These are phyloP conservation scores for Sclerotinia subarctica DNA, from an alignment of 2,329 filamentous ascomycete species.

Conservation along the genomic window DNA sequence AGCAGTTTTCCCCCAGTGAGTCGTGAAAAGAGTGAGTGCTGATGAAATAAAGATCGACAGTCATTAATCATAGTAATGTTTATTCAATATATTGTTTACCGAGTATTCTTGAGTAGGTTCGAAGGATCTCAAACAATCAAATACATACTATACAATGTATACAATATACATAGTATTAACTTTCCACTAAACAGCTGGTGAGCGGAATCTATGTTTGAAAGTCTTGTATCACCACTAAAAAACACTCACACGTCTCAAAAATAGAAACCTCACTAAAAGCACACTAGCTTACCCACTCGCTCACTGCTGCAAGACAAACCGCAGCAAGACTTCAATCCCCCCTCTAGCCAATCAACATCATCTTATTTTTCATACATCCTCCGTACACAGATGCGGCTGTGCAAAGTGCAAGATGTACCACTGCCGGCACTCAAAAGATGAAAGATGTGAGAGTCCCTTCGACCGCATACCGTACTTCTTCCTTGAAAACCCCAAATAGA, in stretches of 20 bases:
- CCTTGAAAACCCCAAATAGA: background rate
- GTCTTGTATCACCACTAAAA: too few relatives aligned
- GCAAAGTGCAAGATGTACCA: background rate
- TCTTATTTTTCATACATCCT: background rate
- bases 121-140: too few relatives aligned
- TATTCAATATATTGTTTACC: too few relatives aligned
- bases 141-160: too few relatives aligned
- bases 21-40: too few relatives aligned
- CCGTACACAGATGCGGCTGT: background rate
- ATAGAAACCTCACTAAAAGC: background rate
- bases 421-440: background rate
- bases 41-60: background rate
- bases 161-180: too few relatives aligned
- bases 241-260: background rate
- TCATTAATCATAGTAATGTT: too few relatives aligned
- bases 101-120: too few relatives aligned
- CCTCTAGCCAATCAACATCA: background rate
- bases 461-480: background rate
- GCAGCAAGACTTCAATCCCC: background rate
- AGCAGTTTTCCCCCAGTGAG: background rate
- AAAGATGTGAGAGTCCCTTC: background rate
- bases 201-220: too few relatives aligned
- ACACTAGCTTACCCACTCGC: background rate
- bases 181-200: too few relatives aligned
- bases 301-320: background rate